A percentile compares a stretch with the other conserved stretches of the same genome.
Evolutionary conservation across 805 yeast genomes (phyloP).

Genomic region (Saturnispora zaruensis): DNA sequence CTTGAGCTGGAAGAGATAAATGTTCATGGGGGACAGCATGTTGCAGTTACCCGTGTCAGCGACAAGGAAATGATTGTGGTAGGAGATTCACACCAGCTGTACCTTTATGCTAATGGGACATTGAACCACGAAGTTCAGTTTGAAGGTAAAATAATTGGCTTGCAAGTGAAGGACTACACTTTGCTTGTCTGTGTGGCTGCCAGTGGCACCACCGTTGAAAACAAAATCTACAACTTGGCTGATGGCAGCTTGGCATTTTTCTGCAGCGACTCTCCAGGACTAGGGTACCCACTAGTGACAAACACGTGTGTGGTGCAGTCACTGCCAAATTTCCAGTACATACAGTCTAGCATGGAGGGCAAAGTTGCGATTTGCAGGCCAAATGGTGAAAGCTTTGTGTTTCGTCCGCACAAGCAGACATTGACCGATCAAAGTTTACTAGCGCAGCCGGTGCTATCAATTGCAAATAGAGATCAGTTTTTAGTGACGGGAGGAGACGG

Average conservation of each 20-base stretch:
- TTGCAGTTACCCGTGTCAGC: neutral
- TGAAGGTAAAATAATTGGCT: neutral
- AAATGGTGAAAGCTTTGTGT: slow-evolving; percentile 47
- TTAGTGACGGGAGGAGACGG: slow-evolving; percentile 18
- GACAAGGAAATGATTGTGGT: neutral
- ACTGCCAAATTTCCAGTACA: slow-evolving; percentile 19
- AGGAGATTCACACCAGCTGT: neutral
- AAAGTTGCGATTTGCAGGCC: slow-evolving; percentile 64
- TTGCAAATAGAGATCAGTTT: slow-evolving; percentile 1
- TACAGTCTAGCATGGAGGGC: slow-evolving; percentile 72
- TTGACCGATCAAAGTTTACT: slow-evolving; percentile 17
- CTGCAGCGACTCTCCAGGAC: slow-evolving; percentile 1
- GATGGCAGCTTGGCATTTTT: neutral
- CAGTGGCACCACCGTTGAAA: neutral
- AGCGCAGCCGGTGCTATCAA: slow-evolving; percentile 18
- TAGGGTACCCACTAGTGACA: slow-evolving; percentile 6
- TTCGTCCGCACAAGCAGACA: slow-evolving; percentile 64
- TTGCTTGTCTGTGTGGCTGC: neutral
- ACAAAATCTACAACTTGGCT: neutral
- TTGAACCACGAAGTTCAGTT: neutral
- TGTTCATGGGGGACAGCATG: neutral
- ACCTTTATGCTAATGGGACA: neutral
- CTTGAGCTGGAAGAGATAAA: neutral
- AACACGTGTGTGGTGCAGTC: neutral
- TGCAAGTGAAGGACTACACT: neutral